A percentile compares a stretch with the other conserved stretches of the same genome.
Conservation (phyloP, 225 moss, liverwort and hornwort species). For the Marchantia polymorpha region DNA sequence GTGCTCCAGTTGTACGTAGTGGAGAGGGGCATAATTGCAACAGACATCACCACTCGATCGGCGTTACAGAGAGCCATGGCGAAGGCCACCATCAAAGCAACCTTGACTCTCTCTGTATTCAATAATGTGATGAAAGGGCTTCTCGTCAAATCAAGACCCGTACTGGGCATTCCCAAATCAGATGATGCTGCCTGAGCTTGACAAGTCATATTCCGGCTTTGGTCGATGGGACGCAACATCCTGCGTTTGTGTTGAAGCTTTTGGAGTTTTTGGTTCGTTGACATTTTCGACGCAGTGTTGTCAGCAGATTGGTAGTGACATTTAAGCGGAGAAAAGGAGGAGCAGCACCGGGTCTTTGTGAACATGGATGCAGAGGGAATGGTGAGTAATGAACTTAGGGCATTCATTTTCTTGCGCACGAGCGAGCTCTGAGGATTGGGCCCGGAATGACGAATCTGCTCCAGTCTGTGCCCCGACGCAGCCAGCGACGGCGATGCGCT, state of each 20-base stretch:
- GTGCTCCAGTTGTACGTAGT: conserved; percentile 68
- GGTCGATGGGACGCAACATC: conserved; percentile 3
- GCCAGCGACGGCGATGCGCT: not conserved
- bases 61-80: conserved; percentile 90
- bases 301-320: not conserved
- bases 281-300: not conserved
- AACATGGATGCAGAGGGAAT: not conserved
- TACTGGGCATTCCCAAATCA: conserved; percentile 25
- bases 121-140: conserved; percentile 36
- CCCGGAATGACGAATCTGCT: not conserved
- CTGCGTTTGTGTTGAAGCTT: conserved; percentile 17
- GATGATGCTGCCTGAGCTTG: conserved; percentile 39
- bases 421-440: not conserved
- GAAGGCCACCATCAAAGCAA: conserved; percentile 58
- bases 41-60: conserved; percentile 84
- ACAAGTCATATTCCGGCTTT: conserved; percentile 15
- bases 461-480: not conserved
- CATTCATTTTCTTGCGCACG: conserved; percentile 2
- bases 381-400: not conserved
- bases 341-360: not conserved
- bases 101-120: conserved; percentile 67
- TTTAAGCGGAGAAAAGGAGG: not conserved
- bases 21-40: conserved; percentile 81
- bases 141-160: conserved; percentile 17
- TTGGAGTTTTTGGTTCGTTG: conserved; percentile 13